Percentiles rank a stretch among this genome's conserved stretches.
phyloP scores from a whole-genome alignment of 2,329 filamentous ascomycete genomes.

The Bipolaris zeicola region DNA sequence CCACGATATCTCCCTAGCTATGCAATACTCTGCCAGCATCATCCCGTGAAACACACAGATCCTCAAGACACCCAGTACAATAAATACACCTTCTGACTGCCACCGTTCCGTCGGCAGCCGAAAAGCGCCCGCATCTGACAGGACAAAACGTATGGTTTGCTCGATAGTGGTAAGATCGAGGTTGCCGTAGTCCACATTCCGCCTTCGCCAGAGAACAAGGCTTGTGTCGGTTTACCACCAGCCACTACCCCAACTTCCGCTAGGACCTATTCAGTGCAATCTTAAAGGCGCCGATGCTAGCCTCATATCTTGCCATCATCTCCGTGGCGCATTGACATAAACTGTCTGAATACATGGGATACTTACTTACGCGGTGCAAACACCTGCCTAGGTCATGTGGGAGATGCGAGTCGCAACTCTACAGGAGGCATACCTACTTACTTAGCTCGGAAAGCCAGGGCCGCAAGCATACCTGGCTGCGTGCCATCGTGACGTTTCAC shows the following conservation, averaged over 20 bases:
- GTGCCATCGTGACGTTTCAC: background rate
- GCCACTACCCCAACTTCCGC: background rate
- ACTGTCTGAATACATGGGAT: slow-evolving; percentile 10
- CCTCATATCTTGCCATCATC: slow-evolving; percentile 12
- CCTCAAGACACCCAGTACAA: background rate
- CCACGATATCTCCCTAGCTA: background rate
- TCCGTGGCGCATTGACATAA: slow-evolving; percentile 8
- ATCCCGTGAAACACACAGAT: background rate
- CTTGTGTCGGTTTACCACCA: background rate
- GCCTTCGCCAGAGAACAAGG: background rate
- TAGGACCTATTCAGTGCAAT: background rate
- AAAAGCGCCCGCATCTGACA: background rate
- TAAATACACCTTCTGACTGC: slow-evolving; percentile 8
- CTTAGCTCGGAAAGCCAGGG: slow-evolving; percentile 9
- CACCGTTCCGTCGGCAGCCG: background rate
- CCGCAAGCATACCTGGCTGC: slow-evolving; percentile 11
- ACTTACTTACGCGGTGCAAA: slow-evolving; percentile 3
- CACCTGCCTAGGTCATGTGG: background rate
- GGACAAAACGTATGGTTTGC: background rate
- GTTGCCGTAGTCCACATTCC: background rate
- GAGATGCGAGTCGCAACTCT: background rate
- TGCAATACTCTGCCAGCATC: background rate
- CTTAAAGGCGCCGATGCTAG: slow-evolving; percentile 1
- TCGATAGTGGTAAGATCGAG: slow-evolving; percentile 4
- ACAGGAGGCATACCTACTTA: background rate